phyloP scores from a whole-genome alignment of 495 filamentous ascomycete species.

The Darksidea phi region DNA sequence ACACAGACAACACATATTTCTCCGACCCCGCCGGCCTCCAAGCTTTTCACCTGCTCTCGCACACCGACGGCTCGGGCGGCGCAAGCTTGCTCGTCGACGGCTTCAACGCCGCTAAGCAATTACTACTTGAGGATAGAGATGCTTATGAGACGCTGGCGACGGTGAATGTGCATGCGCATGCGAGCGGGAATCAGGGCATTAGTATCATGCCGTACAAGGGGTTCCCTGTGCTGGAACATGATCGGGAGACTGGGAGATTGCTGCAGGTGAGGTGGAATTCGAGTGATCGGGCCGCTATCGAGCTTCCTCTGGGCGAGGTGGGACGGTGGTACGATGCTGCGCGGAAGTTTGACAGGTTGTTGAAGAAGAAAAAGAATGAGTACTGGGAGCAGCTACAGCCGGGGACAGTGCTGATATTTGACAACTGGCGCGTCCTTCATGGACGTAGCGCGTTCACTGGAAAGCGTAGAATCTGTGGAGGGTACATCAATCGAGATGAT shows the following conservation, averaged over 20 bases:
- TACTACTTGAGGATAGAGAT: slow-evolving; percentile 50
- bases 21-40: slow-evolving; percentile 86
- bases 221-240: slow-evolving; percentile 67
- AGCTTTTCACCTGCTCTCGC: slow-evolving; percentile 83
- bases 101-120: slow-evolving; percentile 62
- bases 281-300: slow-evolving; percentile 70
- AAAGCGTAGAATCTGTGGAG: slow-evolving; percentile 82
- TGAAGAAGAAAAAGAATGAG: slow-evolving; percentile 48
- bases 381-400: slow-evolving; percentile 77
- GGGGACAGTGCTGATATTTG: slow-evolving; percentile 83
- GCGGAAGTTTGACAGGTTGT: slow-evolving; percentile 43
- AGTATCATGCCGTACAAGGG: slow-evolving; percentile 66
- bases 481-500: slow-evolving; percentile 84
- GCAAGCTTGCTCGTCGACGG: slow-evolving; percentile 79
- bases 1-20: slow-evolving; percentile 95
- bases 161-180: slow-evolving; percentile 65
- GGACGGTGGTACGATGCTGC: slow-evolving; percentile 75
- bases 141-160: slow-evolving; percentile 55
- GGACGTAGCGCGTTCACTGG: slow-evolving; percentile 78
- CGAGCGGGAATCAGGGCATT: slow-evolving; percentile 79
- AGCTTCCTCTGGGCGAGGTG: slow-evolving; percentile 42
- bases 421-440: slow-evolving; percentile 94
- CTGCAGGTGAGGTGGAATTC: slow-evolving; percentile 87
- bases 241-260: slow-evolving; percentile 46
- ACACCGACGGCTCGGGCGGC: slow-evolving; percentile 66